Conservation (phyloP, 352 stramenopile species). For the Pythium myriotylum region DNA sequence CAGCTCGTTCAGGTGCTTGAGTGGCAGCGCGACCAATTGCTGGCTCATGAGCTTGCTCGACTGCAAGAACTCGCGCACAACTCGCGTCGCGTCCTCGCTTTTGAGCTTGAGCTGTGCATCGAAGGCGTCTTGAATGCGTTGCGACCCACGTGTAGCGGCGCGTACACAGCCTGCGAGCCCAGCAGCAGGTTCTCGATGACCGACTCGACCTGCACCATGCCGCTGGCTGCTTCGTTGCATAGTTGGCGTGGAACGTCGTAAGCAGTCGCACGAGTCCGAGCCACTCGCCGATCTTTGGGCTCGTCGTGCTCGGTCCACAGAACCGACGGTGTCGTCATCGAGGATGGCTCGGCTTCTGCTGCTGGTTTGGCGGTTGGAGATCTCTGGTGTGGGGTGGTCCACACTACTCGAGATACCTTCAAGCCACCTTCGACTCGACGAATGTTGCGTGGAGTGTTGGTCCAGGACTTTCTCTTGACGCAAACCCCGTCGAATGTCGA, state of each 20-base stretch:
- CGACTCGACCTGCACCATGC: slow-evolving; percentile 1
- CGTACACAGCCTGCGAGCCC: slow-evolving; percentile 10
- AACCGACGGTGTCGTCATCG: slow-evolving; percentile 15
- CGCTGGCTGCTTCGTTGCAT: background rate
- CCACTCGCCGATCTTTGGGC: slow-evolving; percentile 1
- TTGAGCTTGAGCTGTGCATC: slow-evolving; percentile 1
- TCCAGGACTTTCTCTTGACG: too few relatives aligned
- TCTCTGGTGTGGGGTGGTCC: slow-evolving; percentile 1
- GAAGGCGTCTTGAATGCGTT: slow-evolving; percentile 4
- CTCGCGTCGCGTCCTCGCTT: background rate
- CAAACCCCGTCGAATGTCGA: too few relatives aligned
- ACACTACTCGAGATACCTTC: background rate
- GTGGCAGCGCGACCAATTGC: slow-evolving; percentile 8
- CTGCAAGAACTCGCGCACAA: slow-evolving; percentile 18
- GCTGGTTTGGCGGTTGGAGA: background rate
- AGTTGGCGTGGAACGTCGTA: slow-evolving; percentile 3
- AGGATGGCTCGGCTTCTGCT: too few relatives aligned
- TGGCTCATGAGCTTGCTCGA: background rate
- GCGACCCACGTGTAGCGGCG: slow-evolving; percentile 12
- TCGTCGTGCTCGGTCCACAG: background rate
- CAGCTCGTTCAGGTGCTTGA: slow-evolving; percentile 9
- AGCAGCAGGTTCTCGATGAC: slow-evolving; percentile 12
- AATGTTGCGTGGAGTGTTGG: too few relatives aligned
- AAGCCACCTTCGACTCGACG: background rate
- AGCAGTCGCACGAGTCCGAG: slow-evolving; percentile 4